Conservation (phyloP, 257 asterid genomes). For the Verbascum thapsus region DNA sequence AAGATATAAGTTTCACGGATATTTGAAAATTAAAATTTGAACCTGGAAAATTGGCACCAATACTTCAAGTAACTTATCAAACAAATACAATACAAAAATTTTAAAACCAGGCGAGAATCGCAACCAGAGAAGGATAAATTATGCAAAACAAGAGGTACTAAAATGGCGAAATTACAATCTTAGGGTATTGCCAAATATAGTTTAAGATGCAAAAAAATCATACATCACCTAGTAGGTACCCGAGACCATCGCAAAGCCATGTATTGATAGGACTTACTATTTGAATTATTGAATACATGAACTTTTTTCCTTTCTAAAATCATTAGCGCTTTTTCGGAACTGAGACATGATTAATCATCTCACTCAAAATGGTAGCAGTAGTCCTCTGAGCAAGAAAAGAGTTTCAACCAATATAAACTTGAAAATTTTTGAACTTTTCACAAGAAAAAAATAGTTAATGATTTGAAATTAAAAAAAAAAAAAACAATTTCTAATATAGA, state of each 20-base stretch:
- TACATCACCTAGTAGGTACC: background rate
- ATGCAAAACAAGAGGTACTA: background rate
- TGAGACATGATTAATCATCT: too few relatives aligned
- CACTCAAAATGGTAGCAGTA: too few relatives aligned
- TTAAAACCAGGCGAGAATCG: background rate
- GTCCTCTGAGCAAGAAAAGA: background rate
- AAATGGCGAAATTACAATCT: constrained; percentile 1
- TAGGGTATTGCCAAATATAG: background rate
- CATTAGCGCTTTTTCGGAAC: too few relatives aligned
- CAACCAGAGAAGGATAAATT: background rate
- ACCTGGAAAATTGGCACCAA: constrained; percentile 17
- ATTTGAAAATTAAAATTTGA: constrained; percentile 14
- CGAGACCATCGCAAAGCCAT: background rate
- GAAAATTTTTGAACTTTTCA: background rate
- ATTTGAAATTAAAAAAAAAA: background rate
- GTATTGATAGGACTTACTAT: background rate
- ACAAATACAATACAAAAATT: background rate
- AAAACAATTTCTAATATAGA: background rate
- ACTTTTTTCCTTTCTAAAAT: too few relatives aligned
- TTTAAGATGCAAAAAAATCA: constrained; percentile 9
- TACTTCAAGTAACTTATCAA: constrained; percentile 4
- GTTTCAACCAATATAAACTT: background rate
- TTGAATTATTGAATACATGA: too few relatives aligned
- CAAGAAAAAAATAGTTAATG: too few relatives aligned
- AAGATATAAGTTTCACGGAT: background rate